Conservation (phyloP, 768 basidiomycete species). For the Podaxis pistillaris region DNA sequence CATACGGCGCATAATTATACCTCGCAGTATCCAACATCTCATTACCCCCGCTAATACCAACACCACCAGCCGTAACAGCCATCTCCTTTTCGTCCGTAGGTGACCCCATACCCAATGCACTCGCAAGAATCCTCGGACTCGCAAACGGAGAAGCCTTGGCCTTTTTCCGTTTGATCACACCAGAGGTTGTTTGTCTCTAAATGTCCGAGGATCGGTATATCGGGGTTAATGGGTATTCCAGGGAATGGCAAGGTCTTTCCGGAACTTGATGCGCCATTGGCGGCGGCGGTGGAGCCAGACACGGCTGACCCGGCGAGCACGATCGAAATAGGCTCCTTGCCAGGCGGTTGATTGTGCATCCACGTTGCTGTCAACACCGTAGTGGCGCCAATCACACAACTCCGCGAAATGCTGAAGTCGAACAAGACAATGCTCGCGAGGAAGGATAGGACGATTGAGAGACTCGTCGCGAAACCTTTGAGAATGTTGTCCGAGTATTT, state of each 20-base stretch:
- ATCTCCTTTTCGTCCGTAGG: background rate
- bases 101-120: slow-evolving; percentile 40
- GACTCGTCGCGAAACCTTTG: slow-evolving; percentile 96
- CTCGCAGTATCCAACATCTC: slow-evolving; percentile 34
- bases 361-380: slow-evolving; percentile 89
- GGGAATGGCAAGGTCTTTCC: slow-evolving; percentile 28
- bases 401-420: slow-evolving; percentile 82
- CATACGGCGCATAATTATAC: slow-evolving; percentile 40
- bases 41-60: slow-evolving; percentile 2
- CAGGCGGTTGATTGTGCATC: slow-evolving; percentile 85
- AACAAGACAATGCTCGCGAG: slow-evolving; percentile 90
- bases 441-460: slow-evolving; percentile 94
- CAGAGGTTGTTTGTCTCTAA: slow-evolving; percentile 36
- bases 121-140: slow-evolving; percentile 31
- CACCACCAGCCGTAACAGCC: background rate
- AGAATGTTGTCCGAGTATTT: slow-evolving; percentile 94
- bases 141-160: slow-evolving; percentile 18
- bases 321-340: slow-evolving; percentile 28
- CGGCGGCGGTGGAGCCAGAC: background rate
- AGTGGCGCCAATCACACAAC: slow-evolving; percentile 82
- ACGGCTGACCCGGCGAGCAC: slow-evolving; percentile 20
- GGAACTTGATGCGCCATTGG: background rate
- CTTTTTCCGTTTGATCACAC: slow-evolving; percentile 34
- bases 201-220: slow-evolving; percentile 62
- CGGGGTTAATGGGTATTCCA: slow-evolving; percentile 36